Percentiles rank a stretch among this genome's conserved stretches.
Evolutionary conservation across 192 early-diverging fungal species (phyloP).

Genomic region (Glomus cerebriforme): DNA sequence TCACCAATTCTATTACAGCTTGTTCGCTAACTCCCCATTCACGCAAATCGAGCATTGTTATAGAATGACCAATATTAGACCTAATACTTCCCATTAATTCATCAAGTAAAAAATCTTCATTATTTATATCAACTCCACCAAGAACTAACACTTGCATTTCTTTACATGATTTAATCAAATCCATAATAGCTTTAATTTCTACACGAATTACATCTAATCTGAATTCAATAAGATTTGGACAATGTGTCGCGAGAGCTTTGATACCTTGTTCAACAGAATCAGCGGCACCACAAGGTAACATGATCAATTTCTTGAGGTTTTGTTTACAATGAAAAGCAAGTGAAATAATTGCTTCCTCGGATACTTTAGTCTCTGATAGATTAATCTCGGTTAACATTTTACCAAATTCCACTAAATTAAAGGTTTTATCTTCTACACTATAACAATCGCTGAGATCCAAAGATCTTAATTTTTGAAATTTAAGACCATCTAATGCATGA

Average conservation of each 20-base stretch:
- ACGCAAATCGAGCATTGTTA: background rate
- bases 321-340: conserved; percentile 17
- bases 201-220: conserved; percentile 27
- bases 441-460: conserved; percentile 20
- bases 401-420: conserved; percentile 17
- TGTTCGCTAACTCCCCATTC: conserved; percentile 20
- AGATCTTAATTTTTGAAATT: conserved; percentile 1
- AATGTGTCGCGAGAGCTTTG: conserved; percentile 8
- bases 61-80: background rate
- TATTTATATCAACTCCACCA: conserved; percentile 26
- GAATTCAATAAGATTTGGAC: conserved; percentile 23
- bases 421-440: conserved; percentile 11
- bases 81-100: conserved; percentile 4
- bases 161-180: conserved; percentile 21
- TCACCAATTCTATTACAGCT: background rate
- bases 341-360: conserved; percentile 20
- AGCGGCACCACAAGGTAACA: conserved; percentile 24
- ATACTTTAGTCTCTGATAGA: conserved; percentile 21
- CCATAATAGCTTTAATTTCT: conserved; percentile 23
- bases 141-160: conserved; percentile 7
- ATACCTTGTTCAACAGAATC: conserved; percentile 27
- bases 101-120: conserved; percentile 18
- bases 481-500: conserved; percentile 13
- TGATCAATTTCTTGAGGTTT: conserved; percentile 18
- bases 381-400: conserved; percentile 21